Evolutionary conservation across 2,329 filamentous ascomycete genomes (phyloP).

Genomic region (Aspergillus tanneri): DNA sequence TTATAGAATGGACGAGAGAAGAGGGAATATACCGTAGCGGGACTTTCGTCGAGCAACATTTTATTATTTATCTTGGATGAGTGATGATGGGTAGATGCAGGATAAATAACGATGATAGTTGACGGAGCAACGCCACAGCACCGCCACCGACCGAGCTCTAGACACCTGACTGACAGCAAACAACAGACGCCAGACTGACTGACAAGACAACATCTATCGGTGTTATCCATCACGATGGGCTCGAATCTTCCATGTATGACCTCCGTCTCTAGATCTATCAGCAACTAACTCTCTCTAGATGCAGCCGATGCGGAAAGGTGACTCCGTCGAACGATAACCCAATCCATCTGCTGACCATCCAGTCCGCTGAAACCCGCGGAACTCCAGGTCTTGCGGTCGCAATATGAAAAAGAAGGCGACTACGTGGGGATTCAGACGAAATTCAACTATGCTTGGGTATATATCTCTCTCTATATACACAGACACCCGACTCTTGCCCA

Average conservation of each 20-base stretch:
- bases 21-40: slow-evolving; percentile 65
- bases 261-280: neutral
- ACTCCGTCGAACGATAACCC: slow-evolving; percentile 24
- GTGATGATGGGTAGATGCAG: slow-evolving; percentile 2
- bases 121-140: slow-evolving; percentile 41
- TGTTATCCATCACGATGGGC: slow-evolving; percentile 36
- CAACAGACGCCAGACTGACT: too few relatives aligned
- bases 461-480: slow-evolving; percentile 21
- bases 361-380: slow-evolving; percentile 89
- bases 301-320: slow-evolving; percentile 96
- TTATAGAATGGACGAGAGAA: neutral
- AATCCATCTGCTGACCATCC: slow-evolving; percentile 10
- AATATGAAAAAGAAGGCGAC: slow-evolving; percentile 97
- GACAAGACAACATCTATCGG: neutral
- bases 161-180: too few relatives aligned
- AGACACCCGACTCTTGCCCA: neutral
- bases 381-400: slow-evolving; percentile 84
- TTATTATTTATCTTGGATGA: too few relatives aligned
- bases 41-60: slow-evolving; percentile 94
- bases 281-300: slow-evolving; percentile 57
- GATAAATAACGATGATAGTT: slow-evolving; percentile 30
- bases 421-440: slow-evolving; percentile 97
- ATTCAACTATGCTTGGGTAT: slow-evolving; percentile 99
- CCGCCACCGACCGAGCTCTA: too few relatives aligned
- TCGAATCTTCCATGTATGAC: slow-evolving; percentile 53